Evolutionary conservation across 2,329 filamentous ascomycete genomes (phyloP), one percentile per base, ranked within the genome.

Genomic region (Aureobasidium leucospermi): DNA sequence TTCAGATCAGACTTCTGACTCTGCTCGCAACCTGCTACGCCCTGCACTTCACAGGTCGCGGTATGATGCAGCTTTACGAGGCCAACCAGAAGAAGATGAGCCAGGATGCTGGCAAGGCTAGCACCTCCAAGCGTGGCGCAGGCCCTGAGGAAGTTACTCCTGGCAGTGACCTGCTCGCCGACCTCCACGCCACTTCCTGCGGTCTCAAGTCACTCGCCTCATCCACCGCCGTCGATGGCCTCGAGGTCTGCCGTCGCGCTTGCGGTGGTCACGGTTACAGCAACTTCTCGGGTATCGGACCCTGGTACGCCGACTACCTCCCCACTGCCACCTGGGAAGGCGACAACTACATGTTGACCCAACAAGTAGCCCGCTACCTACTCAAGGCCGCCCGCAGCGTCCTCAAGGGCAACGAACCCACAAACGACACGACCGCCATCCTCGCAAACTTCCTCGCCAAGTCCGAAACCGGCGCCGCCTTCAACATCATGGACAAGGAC

Each of bases 261-360:
- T 90, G 87, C 64, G 88, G 88, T 71, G 88, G 88, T 6, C 88
- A 91, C 70, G 88, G 88, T 48, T 91, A 90, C 76, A 85, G 81
- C 58, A 84, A 80, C 67, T 89, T 90, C 75, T 84, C 84, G 58
- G 88, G 88, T n/a, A 89, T 92, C 65, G 87, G 87, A 1, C 75
- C 81, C 16, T 88, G 83, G 81, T 91, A 90, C 67, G 80, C 87
- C 31, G 87, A 91, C 70, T 90, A 90, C 69, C 78, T 90, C 1
- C 87, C 88, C 15, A 87, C 82, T 0, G 75, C 78, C 4, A 89
- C 86, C 9, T 89, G 85, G 85, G 88, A 90, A 70, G 88, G 88
- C 46, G 88, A 90, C 75, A 90, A 89, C 77, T 90, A 88, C 76
- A 90, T 91, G 87, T 77, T 91, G 61, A 89, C 86, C 9, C 88